Base-by-base conservation (phyloP, 129 eudicot species). In the Chrysanthemum seticuspe region DNA sequence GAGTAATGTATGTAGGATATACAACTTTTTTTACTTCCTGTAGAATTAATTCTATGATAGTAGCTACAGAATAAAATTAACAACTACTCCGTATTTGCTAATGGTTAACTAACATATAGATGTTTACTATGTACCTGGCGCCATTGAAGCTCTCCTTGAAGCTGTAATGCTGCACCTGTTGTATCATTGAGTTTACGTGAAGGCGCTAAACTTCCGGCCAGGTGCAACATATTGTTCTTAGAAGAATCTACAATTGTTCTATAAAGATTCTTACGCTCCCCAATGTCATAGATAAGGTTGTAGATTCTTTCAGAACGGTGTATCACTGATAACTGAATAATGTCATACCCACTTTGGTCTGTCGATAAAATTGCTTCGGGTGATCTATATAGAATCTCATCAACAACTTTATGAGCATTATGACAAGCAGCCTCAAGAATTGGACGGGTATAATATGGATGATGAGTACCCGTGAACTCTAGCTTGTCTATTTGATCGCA, bases 151-250 rank as follows among this genome's bases (percentile, higher is more conserved):
- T 19, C 21, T 19, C 21, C 0, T 19, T 0, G 0, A 0, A 19
- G 0, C 0, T 19, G 21, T 19, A 19, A 0, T 19, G 21, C 21
- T 19, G 21, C 21, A 19, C 21, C 21, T 34, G 73, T 11, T 50
- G 12, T 67, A 0, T 10, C 13, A 44, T 13, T 62, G 7, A 80
- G 72, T 9, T 16, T 48, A 36, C 16, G 13, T 21, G 45, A 57
- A 31, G 76, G 76, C 0, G 80, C 71, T 10, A 73, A 19, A 6
- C 49, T 67, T 74, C 67, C 76, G 0, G 61, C 83, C 79, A 80
- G 62, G 45, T 74, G 79, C 60, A 79, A 67, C 2, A 53, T 56
- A n/a, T 79, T 79, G 78, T 73, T 73, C 12, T 18, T n/a, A n/a
- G 65, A 74, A 23, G 61, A 44, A 80, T 80, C 80, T 50, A 12